phyloP scores from a whole-genome alignment of 345 rosid genomes.

The Ricinus communis region DNA sequence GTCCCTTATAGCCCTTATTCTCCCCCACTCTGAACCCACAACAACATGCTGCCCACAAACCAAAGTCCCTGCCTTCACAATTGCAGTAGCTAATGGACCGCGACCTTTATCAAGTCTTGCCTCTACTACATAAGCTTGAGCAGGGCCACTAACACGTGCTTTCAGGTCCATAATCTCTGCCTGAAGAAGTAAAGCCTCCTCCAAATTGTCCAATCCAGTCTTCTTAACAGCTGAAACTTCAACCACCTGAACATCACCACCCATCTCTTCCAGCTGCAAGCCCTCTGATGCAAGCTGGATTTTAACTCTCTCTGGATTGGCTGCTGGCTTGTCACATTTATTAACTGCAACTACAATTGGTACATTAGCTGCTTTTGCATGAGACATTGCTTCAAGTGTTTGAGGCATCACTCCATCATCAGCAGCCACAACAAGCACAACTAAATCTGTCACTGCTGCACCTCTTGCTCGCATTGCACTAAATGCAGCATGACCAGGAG shows the following conservation, averaged over 20 bases:
- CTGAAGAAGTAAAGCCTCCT: constrained; percentile 88
- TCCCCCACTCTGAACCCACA: constrained; percentile 88
- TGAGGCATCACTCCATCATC: constrained; percentile 99
- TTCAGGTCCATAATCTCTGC: constrained; percentile 88
- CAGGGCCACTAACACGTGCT: constrained; percentile 85
- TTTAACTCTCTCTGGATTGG: constrained; percentile 78
- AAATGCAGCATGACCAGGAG: constrained; percentile 95
- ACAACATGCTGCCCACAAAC: constrained; percentile 78
- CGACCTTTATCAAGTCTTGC: constrained; percentile 91
- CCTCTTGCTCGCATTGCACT: constrained; percentile 98
- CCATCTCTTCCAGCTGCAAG: constrained; percentile 81
- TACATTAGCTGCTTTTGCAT: constrained; percentile 85
- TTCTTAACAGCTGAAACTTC: constrained; percentile 82
- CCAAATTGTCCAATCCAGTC: constrained; percentile 73
- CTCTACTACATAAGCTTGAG: constrained; percentile 96
- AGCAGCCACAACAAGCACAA: constrained; percentile 93
- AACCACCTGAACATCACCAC: constrained; percentile 86
- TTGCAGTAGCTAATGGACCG: constrained; percentile 84
- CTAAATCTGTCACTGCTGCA: constrained; percentile 91
- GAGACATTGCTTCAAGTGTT: constrained; percentile 85
- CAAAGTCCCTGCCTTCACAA: constrained; percentile 85
- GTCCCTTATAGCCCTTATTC: constrained; percentile 80
- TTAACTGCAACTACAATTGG: constrained; percentile 89
- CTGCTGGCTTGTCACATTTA: constrained; percentile 88
- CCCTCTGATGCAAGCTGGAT: constrained; percentile 86